phyloP scores from a whole-genome alignment of 2,329 filamentous ascomycete species.

The Cladosporium austrohemisphaericum region DNA sequence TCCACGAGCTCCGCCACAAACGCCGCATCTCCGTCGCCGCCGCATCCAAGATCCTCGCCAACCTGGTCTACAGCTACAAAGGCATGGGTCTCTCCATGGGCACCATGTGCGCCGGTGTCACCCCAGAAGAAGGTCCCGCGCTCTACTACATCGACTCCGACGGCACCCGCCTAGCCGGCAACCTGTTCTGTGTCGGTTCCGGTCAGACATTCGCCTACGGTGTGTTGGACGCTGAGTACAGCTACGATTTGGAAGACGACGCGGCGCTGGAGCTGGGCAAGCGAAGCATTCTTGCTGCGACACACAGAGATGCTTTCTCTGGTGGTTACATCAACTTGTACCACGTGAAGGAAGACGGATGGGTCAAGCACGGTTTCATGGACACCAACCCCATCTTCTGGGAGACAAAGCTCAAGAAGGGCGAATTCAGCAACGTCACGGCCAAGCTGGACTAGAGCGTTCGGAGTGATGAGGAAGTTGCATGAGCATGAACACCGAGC shows the following conservation, averaged over 20 bases:
- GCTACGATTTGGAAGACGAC: slow-evolving; percentile 79
- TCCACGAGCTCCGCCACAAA: slow-evolving; percentile 99
- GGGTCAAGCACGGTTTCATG: slow-evolving; percentile 97
- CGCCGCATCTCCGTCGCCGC: slow-evolving; percentile 96
- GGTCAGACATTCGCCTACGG: slow-evolving; percentile 99
- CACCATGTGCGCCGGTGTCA: slow-evolving; percentile 98
- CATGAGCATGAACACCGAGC: background rate
- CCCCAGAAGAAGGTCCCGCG: slow-evolving; percentile 89
- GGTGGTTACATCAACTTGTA: slow-evolving; percentile 98
- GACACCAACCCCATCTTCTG: slow-evolving; percentile 99
- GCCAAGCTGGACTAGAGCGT: slow-evolving; percentile 54
- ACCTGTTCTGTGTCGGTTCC: slow-evolving; percentile 96
- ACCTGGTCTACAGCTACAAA: slow-evolving; percentile 98
- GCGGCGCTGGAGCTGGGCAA: slow-evolving; percentile 87
- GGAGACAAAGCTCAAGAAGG: slow-evolving; percentile 98
- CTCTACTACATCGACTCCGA: slow-evolving; percentile 99
- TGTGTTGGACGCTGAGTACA: slow-evolving; percentile 93
- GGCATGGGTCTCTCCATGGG: slow-evolving; percentile 98
- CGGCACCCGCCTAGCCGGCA: slow-evolving; percentile 85
- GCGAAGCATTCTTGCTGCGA: slow-evolving; percentile 90
- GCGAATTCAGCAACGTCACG: slow-evolving; percentile 95
- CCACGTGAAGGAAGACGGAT: slow-evolving; percentile 97
- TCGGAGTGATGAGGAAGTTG: background rate
- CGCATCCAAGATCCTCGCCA: slow-evolving; percentile 96
- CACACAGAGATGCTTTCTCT: slow-evolving; percentile 96